These are phyloP conservation scores for Nicotiana otophora DNA, from an alignment of 257 asterid genomes.

Conservation along the genomic window DNA sequence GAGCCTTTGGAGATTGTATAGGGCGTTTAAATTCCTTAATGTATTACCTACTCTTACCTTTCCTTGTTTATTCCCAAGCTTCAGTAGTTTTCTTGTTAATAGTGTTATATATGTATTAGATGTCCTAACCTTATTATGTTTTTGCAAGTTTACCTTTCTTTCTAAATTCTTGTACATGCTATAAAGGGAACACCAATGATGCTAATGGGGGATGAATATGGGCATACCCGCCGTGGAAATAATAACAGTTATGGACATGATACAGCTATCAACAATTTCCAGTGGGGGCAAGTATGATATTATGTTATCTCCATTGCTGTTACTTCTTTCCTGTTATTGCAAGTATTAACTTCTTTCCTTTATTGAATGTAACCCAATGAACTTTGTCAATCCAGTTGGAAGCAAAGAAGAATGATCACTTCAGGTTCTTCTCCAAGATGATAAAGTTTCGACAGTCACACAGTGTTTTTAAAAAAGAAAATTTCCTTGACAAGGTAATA, in stretches of 20 bases:
- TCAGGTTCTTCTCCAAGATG: slow-evolving; percentile 85
- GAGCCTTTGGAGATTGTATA: background rate
- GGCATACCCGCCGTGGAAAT: slow-evolving; percentile 88
- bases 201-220: slow-evolving; percentile 99
- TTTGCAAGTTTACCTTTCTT: background rate
- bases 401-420: slow-evolving; percentile 61
- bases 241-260: slow-evolving; percentile 98
- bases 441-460: slow-evolving; percentile 60
- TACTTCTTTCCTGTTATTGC: background rate
- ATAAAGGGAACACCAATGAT: slow-evolving; percentile 94
- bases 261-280: slow-evolving; percentile 79
- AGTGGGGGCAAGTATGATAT: slow-evolving; percentile 72
- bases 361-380: background rate
- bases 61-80: background rate
- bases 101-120: background rate
- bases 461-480: slow-evolving; percentile 50
- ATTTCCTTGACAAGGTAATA: slow-evolving; percentile 74
- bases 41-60: background rate
- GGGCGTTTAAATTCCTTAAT: background rate
- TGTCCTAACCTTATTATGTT: background rate
- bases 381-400: slow-evolving; percentile 57
- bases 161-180: slow-evolving; percentile 10
- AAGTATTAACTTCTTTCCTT: too few species aligned
- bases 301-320: background rate
- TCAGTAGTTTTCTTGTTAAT: background rate